Evolutionary conservation across 2,329 filamentous ascomycete species (phyloP).

Genomic region (Talaromyces sp.): DNA sequence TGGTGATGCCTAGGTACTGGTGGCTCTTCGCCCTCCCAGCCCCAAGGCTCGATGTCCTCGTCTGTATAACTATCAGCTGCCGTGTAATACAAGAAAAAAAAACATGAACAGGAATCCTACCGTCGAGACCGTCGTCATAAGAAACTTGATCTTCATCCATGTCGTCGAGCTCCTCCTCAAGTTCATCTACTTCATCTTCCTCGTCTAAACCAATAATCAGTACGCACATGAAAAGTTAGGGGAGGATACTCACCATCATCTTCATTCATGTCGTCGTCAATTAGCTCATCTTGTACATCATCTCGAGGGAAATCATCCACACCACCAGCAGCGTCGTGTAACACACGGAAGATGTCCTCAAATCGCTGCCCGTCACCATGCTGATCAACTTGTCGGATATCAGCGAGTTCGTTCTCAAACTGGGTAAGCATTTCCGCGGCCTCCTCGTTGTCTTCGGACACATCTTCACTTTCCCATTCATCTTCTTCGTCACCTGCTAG

Average conservation of each 20-base stretch:
- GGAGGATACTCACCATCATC: conserved; percentile 45
- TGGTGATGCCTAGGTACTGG: conserved; percentile 34
- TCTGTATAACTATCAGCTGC: conserved; percentile 30
- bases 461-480: conserved; percentile 47
- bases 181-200: conserved; percentile 45
- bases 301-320: conserved; percentile 42
- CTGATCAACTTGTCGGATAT: conserved; percentile 36
- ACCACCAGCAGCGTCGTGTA: conserved; percentile 37
- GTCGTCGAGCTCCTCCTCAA: conserved; percentile 37
- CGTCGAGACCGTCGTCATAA: conserved; percentile 34
- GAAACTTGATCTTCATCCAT: conserved; percentile 41
- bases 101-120: conserved; percentile 18
- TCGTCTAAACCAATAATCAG: conserved; percentile 45
- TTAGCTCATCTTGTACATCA: conserved; percentile 41
- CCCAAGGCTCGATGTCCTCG: conserved; percentile 42
- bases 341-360: conserved; percentile 43
- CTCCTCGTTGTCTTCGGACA: conserved; percentile 43
- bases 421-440: conserved; percentile 39
- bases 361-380: conserved; percentile 38
- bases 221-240: conserved; percentile 30
- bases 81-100: conserved; percentile 14
- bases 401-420: conserved; percentile 37
- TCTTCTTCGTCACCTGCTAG: conserved; percentile 44
- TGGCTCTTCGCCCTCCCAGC: conserved; percentile 52
- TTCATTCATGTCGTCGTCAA: conserved; percentile 55